Percentiles rank a stretch among this genome's conserved stretches.
phyloP scores from a whole-genome alignment of 106 monocot species.

The Narthecium ossifragum region DNA sequence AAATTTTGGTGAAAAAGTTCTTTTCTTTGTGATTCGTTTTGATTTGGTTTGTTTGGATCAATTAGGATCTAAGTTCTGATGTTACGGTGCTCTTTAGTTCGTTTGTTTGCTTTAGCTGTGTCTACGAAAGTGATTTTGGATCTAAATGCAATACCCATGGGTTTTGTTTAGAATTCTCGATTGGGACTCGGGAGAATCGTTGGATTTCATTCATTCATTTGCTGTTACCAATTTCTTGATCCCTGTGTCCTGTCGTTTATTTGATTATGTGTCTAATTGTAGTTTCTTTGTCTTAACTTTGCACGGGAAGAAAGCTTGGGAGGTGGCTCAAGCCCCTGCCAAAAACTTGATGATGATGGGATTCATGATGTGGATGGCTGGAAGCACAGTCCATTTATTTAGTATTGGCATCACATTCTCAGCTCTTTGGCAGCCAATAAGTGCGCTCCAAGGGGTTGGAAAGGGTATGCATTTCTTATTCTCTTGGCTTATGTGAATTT shows the following conservation, averaged over 20 bases:
- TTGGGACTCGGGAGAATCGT: neutral
- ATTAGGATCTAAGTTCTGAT: no score
- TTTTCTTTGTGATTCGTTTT: neutral
- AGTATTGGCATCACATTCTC: slow-evolving; percentile 99
- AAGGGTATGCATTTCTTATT: slow-evolving; percentile 52
- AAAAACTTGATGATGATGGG: slow-evolving; percentile 97
- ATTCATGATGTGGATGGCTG: slow-evolving; percentile 99
- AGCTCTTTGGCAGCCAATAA: slow-evolving; percentile 96
- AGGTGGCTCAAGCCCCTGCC: slow-evolving; percentile 87
- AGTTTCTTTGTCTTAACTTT: neutral
- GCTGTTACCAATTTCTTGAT: neutral
- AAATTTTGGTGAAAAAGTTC: neutral
- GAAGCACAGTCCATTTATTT: slow-evolving; percentile 89
- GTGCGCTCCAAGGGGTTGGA: slow-evolving; percentile 89
- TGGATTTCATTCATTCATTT: neutral
- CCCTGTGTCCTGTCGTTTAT: neutral
- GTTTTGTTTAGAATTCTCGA: neutral
- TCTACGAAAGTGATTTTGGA: neutral
- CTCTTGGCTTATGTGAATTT: no score
- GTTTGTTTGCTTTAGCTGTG: neutral
- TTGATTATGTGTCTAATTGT: neutral
- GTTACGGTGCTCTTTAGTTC: no score
- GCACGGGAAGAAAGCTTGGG: slow-evolving; percentile 77
- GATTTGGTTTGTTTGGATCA: neutral
- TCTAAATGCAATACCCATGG: neutral